phyloP scores from a whole-genome alignment of 441 rosid species.

The Populus hybrid region DNA sequence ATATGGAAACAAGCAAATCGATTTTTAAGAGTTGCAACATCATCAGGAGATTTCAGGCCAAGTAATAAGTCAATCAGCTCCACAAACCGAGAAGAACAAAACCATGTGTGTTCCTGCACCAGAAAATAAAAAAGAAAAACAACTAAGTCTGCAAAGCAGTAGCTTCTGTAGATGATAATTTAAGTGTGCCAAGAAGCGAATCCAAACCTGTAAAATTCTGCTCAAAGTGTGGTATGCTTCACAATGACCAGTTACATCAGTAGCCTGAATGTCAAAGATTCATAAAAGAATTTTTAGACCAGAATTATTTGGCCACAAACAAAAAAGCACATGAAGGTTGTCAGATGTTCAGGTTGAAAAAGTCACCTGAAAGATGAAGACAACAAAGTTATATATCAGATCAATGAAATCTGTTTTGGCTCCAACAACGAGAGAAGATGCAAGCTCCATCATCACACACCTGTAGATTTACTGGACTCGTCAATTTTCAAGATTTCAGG shows the following conservation, averaged over 20 bases:
- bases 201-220: constrained; percentile 68
- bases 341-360: neutral
- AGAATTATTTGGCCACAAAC: neutral
- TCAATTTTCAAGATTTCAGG: neutral
- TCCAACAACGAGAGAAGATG: constrained; percentile 72
- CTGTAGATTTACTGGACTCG: constrained; percentile 36
- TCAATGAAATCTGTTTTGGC: constrained; percentile 69
- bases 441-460: constrained; percentile 60
- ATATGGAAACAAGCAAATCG: constrained; percentile 72
- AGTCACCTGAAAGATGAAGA: constrained; percentile 55
- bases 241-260: constrained; percentile 44
- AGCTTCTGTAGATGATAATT: constrained; percentile 8
- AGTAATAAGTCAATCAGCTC: constrained; percentile 75
- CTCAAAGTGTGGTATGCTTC: constrained; percentile 69
- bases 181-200: constrained; percentile 10
- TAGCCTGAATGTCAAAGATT: constrained; percentile 41
- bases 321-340: neutral
- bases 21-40: constrained; percentile 46
- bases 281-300: constrained; percentile 14
- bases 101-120: constrained; percentile 75
- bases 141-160: constrained; percentile 8
- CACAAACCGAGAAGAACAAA: constrained; percentile 56
- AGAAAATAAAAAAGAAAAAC: constrained; percentile 17
- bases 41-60: constrained; percentile 50
- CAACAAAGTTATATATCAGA: constrained; percentile 57